Percentiles rank a stretch among this genome's conserved stretches.
These are phyloP conservation scores for Craspedostauros australis DNA, from an alignment of 108 stramenopile species.

Conservation along the genomic window DNA sequence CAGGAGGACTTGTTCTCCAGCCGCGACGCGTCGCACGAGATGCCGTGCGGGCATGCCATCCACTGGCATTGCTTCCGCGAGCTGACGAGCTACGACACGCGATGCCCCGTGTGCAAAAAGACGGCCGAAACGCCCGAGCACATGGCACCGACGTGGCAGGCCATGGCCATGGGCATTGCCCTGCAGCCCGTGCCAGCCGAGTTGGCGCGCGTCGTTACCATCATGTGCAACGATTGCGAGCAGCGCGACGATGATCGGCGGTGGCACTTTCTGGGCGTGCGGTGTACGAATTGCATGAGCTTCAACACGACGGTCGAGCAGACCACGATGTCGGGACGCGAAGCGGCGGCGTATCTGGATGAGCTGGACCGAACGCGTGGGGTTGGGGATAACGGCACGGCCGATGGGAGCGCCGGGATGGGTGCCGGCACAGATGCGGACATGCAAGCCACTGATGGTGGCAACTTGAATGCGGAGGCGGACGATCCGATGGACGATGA, in stretches of 20 bases:
- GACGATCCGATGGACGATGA: too few relatives aligned
- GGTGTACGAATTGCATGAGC: conserved; percentile 52
- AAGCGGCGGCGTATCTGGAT: conserved; percentile 62
- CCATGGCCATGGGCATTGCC: conserved; percentile 73
- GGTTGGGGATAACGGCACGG: too few relatives aligned
- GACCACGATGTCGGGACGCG: conserved; percentile 55
- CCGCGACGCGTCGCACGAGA: conserved; percentile 47
- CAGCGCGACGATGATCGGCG: conserved; percentile 36
- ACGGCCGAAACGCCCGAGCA: conserved; percentile 74
- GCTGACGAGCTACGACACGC: conserved; percentile 60
- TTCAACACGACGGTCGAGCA: conserved; percentile 71
- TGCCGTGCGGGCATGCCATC: conserved; percentile 82
- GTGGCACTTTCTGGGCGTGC: conserved; percentile 85
- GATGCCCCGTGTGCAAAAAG: conserved; percentile 85
- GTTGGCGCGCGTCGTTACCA: conserved; percentile 59
- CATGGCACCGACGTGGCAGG: conserved; percentile 74
- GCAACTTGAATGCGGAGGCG: too few relatives aligned
- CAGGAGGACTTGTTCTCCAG: conserved; percentile 71
- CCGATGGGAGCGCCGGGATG: too few relatives aligned
- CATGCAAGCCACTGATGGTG: too few relatives aligned
- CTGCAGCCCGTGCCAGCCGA: conserved; percentile 78
- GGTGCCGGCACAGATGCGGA: too few relatives aligned
- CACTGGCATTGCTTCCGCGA: conserved; percentile 76
- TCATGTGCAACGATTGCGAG: conserved; percentile 78
- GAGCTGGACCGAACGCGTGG: conserved; percentile 18